These are phyloP conservation scores for Xanthoconium purpureum DNA, from an alignment of 768 basidiomycete genomes.

Conservation along the genomic window DNA sequence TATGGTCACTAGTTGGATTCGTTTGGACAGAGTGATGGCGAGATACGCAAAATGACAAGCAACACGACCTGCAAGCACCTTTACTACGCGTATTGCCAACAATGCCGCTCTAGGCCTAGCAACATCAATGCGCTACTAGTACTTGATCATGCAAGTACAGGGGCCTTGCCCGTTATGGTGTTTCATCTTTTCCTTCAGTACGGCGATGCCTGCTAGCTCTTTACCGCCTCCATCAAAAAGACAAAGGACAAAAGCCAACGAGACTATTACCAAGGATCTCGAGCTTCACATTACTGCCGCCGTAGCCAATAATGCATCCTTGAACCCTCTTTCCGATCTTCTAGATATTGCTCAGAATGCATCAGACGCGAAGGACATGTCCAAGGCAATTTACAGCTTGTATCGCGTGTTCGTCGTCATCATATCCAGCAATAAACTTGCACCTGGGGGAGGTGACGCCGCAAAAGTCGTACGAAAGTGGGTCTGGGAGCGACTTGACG, in stretches of 20 bases:
- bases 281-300: conserved; percentile 58
- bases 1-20: no score
- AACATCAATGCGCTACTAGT: no score
- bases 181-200: not conserved
- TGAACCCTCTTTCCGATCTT: conserved; percentile 79
- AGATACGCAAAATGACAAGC: no score
- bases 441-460: conserved; percentile 47
- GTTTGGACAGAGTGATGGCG: no score
- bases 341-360: conserved; percentile 51
- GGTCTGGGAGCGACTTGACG: conserved; percentile 72
- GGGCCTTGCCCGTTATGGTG: conserved; percentile 1
- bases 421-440: conserved; percentile 57
- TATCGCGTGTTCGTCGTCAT: conserved; percentile 75
- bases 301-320: conserved; percentile 51
- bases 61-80: no score
- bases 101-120: no score
- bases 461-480: conserved; percentile 66
- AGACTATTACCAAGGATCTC: conserved; percentile 39
- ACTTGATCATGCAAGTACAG: not conserved
- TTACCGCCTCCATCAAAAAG: conserved; percentile 53
- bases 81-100: no score
- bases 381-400: conserved; percentile 76
- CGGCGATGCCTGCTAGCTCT: conserved; percentile 37
- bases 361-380: conserved; percentile 53
- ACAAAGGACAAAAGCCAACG: conserved; percentile 38